Base-by-base conservation (phyloP, 345 rosid genomes). In the Citrus maxima region DNA sequence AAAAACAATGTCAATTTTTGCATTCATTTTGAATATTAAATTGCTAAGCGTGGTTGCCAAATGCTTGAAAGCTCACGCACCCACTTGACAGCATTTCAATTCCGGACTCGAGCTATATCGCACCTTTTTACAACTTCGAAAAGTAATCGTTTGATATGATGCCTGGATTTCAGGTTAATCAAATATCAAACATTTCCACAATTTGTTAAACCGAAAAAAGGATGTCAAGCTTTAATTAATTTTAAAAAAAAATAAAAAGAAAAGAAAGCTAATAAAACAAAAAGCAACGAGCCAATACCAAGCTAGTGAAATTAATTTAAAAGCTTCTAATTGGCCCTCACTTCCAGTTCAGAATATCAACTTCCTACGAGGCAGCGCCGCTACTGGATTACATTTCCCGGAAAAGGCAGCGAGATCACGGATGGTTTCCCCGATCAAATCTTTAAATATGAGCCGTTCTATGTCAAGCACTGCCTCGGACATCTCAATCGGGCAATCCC, bases 361-460 rank as follows among this genome's bases (percentile, higher is more conserved):
- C 87, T 85, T 96, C 86, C 97, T 88, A 42, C 94, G 78, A n/a
- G 78, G 84, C 75, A 72, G 76, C 76, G 64, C 77, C 58, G 78
- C 46, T 18, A 73, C 59, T 27, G 77, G 80, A 69, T 70, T 70
- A 70, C 75, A 67, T 30, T 80, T 83, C 32, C 85, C 70, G 64
- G 84, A 72, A 40, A 82, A 73, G 30, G 84, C 76, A 64, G 91
- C 95, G 28, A 93, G 86, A 83, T 91, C 91, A 27, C 82, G 60
- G 81, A 96, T 94, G 40, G 94, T 89, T 80, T 96, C 99, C 10
- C 92, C 88, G 72, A 96, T 89, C 77, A 96, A 81, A 80, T 96
- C 97, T 88, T 92, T 94, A 81, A 93, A 94, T 32, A 96, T 77
- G 34, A 93, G 86, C 71, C 99, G 82, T 77, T 96, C 99, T 5